These are phyloP conservation scores for Fraxinus dipetala DNA, from an alignment of 305 asterid species.

Conservation along the genomic window DNA sequence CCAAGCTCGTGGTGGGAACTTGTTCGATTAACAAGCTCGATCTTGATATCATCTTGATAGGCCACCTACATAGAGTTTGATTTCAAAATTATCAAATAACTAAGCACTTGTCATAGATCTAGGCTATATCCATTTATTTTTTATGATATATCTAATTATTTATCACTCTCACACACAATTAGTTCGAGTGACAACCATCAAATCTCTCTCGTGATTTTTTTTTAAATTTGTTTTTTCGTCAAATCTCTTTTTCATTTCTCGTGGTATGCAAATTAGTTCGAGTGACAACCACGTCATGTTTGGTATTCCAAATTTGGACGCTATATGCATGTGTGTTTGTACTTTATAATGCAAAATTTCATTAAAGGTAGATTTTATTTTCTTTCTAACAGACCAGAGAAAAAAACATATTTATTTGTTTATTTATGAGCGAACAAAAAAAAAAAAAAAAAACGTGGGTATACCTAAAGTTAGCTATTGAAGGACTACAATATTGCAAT, in stretches of 20 bases:
- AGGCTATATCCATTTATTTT: too few species aligned
- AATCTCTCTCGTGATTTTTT: too few species aligned
- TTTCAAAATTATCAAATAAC: background rate
- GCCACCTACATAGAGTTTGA: background rate
- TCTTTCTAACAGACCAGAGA: background rate
- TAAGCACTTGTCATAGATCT: background rate
- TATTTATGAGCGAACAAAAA: background rate
- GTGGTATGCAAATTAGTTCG: background rate
- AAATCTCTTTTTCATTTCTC: background rate
- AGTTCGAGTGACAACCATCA: too few species aligned
- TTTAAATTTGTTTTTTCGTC: background rate
- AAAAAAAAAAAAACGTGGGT: conserved; percentile 11
- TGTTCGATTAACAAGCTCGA: background rate
- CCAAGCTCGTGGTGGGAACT: background rate
- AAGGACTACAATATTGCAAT: background rate
- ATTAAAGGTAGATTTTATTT: background rate
- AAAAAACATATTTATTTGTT: background rate
- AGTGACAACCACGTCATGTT: background rate
- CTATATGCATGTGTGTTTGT: conserved; percentile 13
- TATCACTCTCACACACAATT: background rate
- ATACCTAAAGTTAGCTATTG: conserved; percentile 10
- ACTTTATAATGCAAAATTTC: background rate
- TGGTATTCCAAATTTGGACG: conserved; percentile 6
- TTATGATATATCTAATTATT: background rate
- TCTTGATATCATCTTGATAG: background rate